Base-by-base conservation (phyloP, 805 yeast species). In the Metschnikowia vanudenii region DNA sequence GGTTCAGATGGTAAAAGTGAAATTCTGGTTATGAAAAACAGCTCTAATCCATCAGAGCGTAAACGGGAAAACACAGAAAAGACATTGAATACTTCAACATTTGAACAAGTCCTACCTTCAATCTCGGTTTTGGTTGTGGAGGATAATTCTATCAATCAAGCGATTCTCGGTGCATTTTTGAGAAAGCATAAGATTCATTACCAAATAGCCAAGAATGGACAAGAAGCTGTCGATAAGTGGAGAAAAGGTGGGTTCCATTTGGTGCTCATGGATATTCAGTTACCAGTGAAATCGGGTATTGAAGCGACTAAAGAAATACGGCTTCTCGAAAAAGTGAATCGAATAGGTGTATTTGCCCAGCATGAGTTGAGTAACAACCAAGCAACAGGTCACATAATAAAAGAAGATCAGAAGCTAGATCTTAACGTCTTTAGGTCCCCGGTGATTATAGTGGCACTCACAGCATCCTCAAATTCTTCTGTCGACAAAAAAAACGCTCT, bases 221-320 rank as follows among this genome's bases (percentile, higher is more conserved):
- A 84, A 56, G 98, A 94, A 60, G 99, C 99, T 1, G 79, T 94
- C 2, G 96, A 90, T 52, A 87, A 84, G 66, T 94, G 98, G 98
- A 76, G 88, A 54, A 81, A 79, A 50, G 99, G 99, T 11, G 97
- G 97, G 0, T 89, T 87, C 60, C 98, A 94, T 63, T 72, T 94
- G 52, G 95, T 95, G 33, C 76, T 94, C 37, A 94, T 94, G 99
- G 99, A 94, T 72, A 87, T 94, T 58, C 98, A 94, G 67, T 73
- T 94, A 45, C 99, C 99, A 0, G 96, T 90, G 2, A 82, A 92
- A 75, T 88, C 97, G 1, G 99, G 99, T 29, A 80, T 94, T 30
- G 97, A 92, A 51, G 98, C 96, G 3, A 87, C 98, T 1, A 85
- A 86, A 59, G 96, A 89, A 58, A 94, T 94, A 34, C 74, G 99